A percentile compares a stretch with the other conserved stretches of the same genome.
phyloP scores from a whole-genome alignment of 2,329 filamentous ascomycete genomes.

The Bipolaris sorokiniana region DNA sequence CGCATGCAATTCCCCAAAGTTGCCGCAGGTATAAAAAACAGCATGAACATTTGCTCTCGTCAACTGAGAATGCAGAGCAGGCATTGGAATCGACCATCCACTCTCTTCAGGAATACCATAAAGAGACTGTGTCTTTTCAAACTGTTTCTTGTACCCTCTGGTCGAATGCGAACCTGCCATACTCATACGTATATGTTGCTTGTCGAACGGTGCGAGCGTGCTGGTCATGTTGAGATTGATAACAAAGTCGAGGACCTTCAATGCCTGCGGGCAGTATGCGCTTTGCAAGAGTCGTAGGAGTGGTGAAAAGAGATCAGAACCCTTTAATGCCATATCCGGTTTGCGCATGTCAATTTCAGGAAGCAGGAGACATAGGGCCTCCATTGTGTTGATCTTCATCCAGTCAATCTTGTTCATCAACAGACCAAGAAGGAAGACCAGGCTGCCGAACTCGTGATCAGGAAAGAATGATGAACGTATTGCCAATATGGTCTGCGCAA shows the following conservation, averaged over 20 bases:
- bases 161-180: constrained; percentile 87
- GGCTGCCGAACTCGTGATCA: constrained; percentile 77
- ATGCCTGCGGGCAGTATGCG: constrained; percentile 88
- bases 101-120: constrained; percentile 96
- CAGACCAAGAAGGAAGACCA: constrained; percentile 89
- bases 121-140: constrained; percentile 88
- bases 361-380: constrained; percentile 81
- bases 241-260: constrained; percentile 91
- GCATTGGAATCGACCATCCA: constrained; percentile 94
- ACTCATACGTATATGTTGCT: constrained; percentile 95
- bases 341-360: constrained; percentile 93
- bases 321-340: constrained; percentile 85
- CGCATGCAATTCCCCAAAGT: constrained; percentile 50
- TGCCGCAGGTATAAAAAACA: constrained; percentile 90
- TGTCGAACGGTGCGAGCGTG: constrained; percentile 78
- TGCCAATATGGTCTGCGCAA: constrained; percentile 74
- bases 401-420: constrained; percentile 87
- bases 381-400: constrained; percentile 94
- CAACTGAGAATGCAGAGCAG: constrained; percentile 83
- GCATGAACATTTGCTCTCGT: constrained; percentile 94
- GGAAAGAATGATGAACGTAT: constrained; percentile 82
- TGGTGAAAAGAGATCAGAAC: constrained; percentile 93
- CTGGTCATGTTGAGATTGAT: constrained; percentile 95
- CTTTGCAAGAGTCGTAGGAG: constrained; percentile 88
- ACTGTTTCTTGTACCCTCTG: constrained; percentile 87